Base-by-base conservation (phyloP, 148 eudicot species). In the Gaultheria prostrata region DNA sequence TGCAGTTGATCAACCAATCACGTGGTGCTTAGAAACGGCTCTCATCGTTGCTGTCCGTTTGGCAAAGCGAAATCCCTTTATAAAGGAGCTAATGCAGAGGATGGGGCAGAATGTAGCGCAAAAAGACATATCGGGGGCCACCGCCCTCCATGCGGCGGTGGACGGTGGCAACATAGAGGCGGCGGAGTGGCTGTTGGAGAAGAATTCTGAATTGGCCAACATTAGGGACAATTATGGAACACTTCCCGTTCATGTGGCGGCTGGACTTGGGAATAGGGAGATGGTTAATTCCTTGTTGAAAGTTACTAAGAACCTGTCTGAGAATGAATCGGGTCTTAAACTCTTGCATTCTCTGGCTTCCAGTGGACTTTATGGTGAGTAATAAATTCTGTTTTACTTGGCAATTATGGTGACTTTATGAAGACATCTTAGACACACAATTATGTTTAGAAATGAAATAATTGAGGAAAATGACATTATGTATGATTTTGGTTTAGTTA, bases 161-260 rank as follows among this genome's bases (percentile, higher is more conserved):
- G 30, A 3, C 7, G 17, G 15, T 56, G 81, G 70, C 18, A 79
- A 79, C 28, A 33, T 79, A 30, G 81, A 79, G 81, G 70, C 70
- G 20, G 81, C 69, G 15, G 56, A 79, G 59, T 0, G 33, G 28
- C 21, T 79, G 17, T 48, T 54, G 69, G 20, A 32, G 28, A 79
- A 57, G 49, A 78, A 78, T 4, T 12, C 80, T 1, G 14, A 30
- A 24, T 12, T 78, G 45, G 26, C 80, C 2, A 26, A 78, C 20
- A 26, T 51, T 18, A 2, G 14, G n/a, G 13, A 18, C 45, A 3
- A 14, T 4, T 1, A 15, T 8, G 4, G n/a, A 30, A 7, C 8
- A 8, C 3, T 53, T 30, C 69, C 81, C 56, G 26, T 79, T 26
- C 49, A 8, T 12, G 0, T 0, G 8, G 70, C 81, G 57, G 81